Percentiles rank a stretch among this genome's conserved stretches.
Evolutionary conservation across 2,329 filamentous ascomycete genomes (phyloP).

Genomic region (Pestalotiopsis sp.): DNA sequence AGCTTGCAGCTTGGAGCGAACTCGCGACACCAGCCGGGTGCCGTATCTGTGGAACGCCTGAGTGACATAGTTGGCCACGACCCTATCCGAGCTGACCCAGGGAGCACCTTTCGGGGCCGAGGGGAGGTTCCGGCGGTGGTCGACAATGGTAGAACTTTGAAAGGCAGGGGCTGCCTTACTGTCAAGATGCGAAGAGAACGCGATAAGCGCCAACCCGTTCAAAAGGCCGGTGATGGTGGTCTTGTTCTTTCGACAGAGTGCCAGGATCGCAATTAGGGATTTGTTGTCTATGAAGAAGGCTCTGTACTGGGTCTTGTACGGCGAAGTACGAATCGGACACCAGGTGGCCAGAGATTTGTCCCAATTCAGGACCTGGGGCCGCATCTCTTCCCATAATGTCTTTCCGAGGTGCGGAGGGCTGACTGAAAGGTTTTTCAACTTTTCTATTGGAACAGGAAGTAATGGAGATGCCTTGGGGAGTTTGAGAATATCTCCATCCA

Average conservation of each 20-base stretch:
- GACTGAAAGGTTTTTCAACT: background rate
- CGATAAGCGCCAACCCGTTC: background rate
- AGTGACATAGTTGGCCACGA: no score
- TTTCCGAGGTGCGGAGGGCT: background rate
- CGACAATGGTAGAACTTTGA: background rate
- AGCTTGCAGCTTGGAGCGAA: background rate
- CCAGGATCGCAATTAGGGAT: background rate
- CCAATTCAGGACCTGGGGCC: background rate
- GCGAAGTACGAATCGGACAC: background rate
- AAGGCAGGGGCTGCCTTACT: background rate
- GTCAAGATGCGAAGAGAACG: background rate
- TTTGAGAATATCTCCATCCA: background rate
- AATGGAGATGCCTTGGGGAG: background rate
- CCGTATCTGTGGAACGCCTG: no score
- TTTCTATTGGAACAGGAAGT: background rate
- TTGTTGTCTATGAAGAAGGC: background rate
- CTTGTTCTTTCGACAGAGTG: background rate
- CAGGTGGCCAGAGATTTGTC: background rate
- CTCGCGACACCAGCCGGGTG: no score
- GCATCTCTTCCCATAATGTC: background rate
- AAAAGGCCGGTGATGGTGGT: background rate
- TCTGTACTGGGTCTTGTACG: background rate
- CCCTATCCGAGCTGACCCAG: no score
- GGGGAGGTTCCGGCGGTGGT: background rate
- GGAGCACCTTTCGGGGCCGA: background rate